Conservation (phyloP, 2,329 filamentous ascomycete species). For the Hypoxylon sp. region DNA sequence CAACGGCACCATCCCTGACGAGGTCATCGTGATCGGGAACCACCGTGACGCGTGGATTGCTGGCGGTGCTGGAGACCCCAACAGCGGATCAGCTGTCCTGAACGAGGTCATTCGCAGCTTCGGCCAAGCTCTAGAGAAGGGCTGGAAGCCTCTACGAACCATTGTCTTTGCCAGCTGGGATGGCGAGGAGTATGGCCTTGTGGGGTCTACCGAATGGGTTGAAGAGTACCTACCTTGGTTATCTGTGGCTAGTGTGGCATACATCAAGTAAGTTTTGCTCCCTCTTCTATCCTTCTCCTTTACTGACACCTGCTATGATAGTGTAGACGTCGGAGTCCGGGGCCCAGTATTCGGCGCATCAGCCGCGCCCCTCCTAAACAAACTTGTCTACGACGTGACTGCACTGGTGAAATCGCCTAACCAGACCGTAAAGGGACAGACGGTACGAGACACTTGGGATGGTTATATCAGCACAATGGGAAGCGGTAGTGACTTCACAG, state of each 20-base stretch:
- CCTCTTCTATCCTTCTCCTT: neutral
- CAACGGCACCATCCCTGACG: constrained; percentile 85
- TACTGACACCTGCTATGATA: neutral
- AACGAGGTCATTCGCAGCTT: constrained; percentile 83
- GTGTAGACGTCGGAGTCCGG: constrained; percentile 75
- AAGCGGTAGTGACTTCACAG: constrained; percentile 79
- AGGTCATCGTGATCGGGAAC: constrained; percentile 91
- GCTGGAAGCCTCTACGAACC: constrained; percentile 88
- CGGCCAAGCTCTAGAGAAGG: constrained; percentile 73
- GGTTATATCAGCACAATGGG: constrained; percentile 74
- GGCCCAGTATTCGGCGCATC: constrained; percentile 73
- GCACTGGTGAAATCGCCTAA: constrained; percentile 76
- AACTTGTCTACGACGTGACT: constrained; percentile 76
- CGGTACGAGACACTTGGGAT: constrained; percentile 75
- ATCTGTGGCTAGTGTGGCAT: constrained; percentile 77
- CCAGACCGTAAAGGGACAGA: constrained; percentile 76
- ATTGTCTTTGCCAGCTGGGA: constrained; percentile 91
- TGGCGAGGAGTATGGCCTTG: constrained; percentile 84
- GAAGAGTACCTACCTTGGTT: constrained; percentile 91
- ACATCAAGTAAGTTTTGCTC: constrained; percentile 70
- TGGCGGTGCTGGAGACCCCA: constrained; percentile 85
- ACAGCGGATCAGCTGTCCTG: constrained; percentile 82
- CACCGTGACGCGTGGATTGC: constrained; percentile 91
- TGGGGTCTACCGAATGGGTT: constrained; percentile 93
- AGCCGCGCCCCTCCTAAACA: constrained; percentile 81